phyloP scores from a whole-genome alignment of 2,329 filamentous ascomycete species.

The Blastomyces gilchristii region DNA sequence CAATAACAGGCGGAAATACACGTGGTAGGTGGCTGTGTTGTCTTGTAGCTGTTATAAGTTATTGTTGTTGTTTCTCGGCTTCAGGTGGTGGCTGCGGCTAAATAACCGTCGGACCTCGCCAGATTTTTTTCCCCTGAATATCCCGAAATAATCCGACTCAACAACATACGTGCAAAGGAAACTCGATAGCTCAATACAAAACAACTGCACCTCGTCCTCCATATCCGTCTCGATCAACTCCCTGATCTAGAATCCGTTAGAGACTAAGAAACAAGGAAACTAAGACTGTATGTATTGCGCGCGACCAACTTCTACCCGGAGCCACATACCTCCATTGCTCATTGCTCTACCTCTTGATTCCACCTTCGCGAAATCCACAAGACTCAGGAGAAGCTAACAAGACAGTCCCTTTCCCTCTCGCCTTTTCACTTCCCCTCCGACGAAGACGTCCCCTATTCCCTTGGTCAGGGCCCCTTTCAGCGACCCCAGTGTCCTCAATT shows the following conservation, averaged over 20 bases:
- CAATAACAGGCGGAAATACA: background rate
- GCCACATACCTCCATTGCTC: background rate
- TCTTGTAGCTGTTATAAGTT: too few relatives aligned
- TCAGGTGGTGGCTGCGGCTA: background rate
- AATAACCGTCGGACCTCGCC: background rate
- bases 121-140: background rate
- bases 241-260: background rate
- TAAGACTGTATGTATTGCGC: background rate
- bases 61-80: background rate
- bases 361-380: background rate
- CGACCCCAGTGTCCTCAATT: constrained; percentile 47
- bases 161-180: background rate
- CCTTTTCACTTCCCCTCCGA: background rate
- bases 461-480: constrained; percentile 89
- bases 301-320: too few relatives aligned
- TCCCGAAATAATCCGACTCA: background rate
- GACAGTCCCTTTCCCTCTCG: background rate
- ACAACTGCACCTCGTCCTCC: background rate
- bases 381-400: background rate
- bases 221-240: background rate
- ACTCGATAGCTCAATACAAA: background rate
- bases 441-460: constrained; percentile 44
- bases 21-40: background rate
- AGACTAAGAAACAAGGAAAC: background rate
- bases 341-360: background rate